Base-by-base conservation (phyloP, 805 yeast species). In the Metschnikowia hibisci region DNA sequence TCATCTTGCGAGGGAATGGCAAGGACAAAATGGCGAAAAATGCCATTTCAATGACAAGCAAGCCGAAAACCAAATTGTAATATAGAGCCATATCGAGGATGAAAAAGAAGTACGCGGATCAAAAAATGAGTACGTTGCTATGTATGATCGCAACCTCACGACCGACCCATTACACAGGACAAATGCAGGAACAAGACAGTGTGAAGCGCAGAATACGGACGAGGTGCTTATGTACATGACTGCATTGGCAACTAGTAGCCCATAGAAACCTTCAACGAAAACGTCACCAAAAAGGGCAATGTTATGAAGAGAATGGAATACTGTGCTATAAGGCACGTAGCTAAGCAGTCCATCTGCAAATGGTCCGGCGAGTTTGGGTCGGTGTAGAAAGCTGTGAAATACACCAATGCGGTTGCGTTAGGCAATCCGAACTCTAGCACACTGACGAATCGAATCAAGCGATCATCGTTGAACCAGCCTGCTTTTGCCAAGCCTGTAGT, bases 311-410 rank as follows among this genome's bases (percentile, higher is more conserved):
- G 64, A 4, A 80, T 52, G 0, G 82, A 69, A 57, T 91, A 91
- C 59, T 88, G 96, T 14, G 76, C 72, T 57, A 91, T 77, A 50
- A 90, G 71, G 25, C 78, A 73, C 25, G 88, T 70, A 0, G 96
- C 93, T 40, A 88, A 71, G 59, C 95, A 85, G 60, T 91, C 96
- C 82, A 91, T 81, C 61, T 89, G 90, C 12, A 76, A 50, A 50
- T 74, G 78, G 29, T 70, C 73, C 2, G 70, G 68, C 4, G 71
- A 56, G 27, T 60, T 67, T 2, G 84, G 78, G 13, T 93, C 95
- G 1, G 90, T 81, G 62, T 83, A 87, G 57, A 87, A 81, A 2
- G 96, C 91, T 2, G 98, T 90, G 51, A 90, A 74, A 62, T 89
- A 91, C 12, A 91, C 82, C 56, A 88, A 82, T 0, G 93, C 75